Evolutionary conservation across 805 yeast species (phyloP), one percentile per base, ranked within the genome.

Genomic region (Kuraishia ogatae): DNA sequence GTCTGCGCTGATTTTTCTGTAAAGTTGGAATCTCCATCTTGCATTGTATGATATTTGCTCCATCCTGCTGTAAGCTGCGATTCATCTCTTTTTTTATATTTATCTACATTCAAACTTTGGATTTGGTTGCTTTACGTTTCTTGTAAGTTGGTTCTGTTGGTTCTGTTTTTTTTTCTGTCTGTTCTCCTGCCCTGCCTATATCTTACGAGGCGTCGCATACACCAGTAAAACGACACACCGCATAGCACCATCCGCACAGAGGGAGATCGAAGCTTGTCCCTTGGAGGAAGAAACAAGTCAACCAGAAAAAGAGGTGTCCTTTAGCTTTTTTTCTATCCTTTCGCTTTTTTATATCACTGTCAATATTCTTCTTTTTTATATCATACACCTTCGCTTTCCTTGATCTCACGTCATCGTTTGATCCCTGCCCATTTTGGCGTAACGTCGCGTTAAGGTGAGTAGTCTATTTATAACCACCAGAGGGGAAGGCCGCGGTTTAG

Each of bases 331-430:
- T 11, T 35, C 13, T 15, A 35, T 35, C 43, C 21, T 46, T 46
- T 52, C 28, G 43, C 50, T 48, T 43, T 47, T 19, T 43, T 43
- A 46, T 22, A 26, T 48, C 49, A 23, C 53, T 7, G 8, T 53
- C 43, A 24, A 46, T 21, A 17, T 50, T 21, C 29, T 24, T 53
- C 17, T 26, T 50, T 22, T 29, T 20, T 51, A n/a, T n/a, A 43
- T 21, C 15, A 21, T 15, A 35, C 43, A 11, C 43, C 15, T 15
- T 35, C 43, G 43, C 17, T 35, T 35, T 24, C 24, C 50, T 49
- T 15, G 15, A 22, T 29, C 19, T 15, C 49, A 19, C 35, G 47
- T 15, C 23, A 23, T 55, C 20, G 53, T 24, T 55, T 50, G 55
- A 48, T 20, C 39, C 39, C 20, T 48, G 20, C 28, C 50, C 46